Conservation (phyloP, 2,329 filamentous ascomycete genomes). For the Beauveria rudraprayagi region DNA sequence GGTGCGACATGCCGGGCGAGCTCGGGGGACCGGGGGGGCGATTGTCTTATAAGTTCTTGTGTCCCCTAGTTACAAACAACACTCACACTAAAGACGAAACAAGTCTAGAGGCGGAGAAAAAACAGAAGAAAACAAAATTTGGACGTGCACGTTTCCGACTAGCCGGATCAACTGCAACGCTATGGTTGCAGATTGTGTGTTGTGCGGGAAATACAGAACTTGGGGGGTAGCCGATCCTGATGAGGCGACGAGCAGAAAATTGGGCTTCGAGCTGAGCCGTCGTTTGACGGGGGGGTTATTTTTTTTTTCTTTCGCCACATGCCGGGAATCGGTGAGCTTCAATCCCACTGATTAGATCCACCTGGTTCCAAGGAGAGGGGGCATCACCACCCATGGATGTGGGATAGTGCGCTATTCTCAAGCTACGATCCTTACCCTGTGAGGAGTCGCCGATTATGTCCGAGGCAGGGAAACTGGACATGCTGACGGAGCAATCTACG, state of each 20-base stretch:
- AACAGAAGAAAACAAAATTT: not conserved
- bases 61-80: too few species aligned
- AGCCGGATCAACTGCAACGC: not conserved
- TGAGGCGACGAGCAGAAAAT: not conserved
- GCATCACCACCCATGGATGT: not conserved
- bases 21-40: not conserved
- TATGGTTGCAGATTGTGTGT: not conserved
- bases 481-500: not conserved
- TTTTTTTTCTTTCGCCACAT: not conserved
- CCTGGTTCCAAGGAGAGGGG: not conserved
- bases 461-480: not conserved
- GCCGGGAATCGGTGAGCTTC: not conserved
- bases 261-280: conserved; percentile 1
- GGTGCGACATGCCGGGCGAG: not conserved
- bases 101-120: not conserved
- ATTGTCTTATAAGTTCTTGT: not conserved
- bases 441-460: conserved; percentile 1
- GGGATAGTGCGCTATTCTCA: not conserved
- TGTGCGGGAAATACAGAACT: conserved; percentile 2
- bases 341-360: conserved; percentile 4
- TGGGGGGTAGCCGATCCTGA: not conserved
- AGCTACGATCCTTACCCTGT: not conserved
- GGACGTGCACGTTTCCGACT: not conserved
- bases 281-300: not conserved
- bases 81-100: too few species aligned